Percentiles rank a stretch among this genome's conserved stretches.
These are phyloP conservation scores for Sporothrix brasiliensis DNA, from an alignment of 2,329 filamentous ascomycete genomes.

Conservation along the genomic window DNA sequence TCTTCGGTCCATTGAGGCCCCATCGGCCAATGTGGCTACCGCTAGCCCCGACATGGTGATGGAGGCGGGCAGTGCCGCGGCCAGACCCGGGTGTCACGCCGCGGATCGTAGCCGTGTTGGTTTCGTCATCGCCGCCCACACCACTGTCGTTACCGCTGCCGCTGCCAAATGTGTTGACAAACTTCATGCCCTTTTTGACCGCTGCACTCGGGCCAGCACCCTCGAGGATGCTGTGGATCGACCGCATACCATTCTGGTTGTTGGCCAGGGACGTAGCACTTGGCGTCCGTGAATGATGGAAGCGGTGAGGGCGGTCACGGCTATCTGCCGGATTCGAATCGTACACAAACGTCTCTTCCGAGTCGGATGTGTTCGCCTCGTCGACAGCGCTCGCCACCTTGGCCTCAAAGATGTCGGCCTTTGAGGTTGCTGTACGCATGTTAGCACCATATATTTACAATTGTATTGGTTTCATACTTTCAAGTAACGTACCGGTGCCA, in stretches of 20 bases:
- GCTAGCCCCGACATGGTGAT: constrained; percentile 60
- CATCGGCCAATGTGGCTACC: constrained; percentile 64
- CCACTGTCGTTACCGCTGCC: constrained; percentile 58
- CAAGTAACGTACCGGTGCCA: constrained; percentile 67
- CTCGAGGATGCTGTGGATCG: constrained; percentile 70
- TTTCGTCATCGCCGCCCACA: constrained; percentile 68
- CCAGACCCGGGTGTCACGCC: constrained; percentile 64
- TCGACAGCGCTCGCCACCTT: constrained; percentile 96
- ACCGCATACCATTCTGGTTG: constrained; percentile 62
- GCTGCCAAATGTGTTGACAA: constrained; percentile 76
- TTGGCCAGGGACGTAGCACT: constrained; percentile 85
- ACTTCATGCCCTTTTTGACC: constrained; percentile 94
- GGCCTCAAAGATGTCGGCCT: constrained; percentile 97
- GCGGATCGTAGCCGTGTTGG: constrained; percentile 60
- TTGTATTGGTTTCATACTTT: not conserved
- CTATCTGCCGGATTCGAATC: constrained; percentile 88
- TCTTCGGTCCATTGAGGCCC: constrained; percentile 68
- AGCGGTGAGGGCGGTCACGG: constrained; percentile 67
- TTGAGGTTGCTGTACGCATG: constrained; percentile 71
- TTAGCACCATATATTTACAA: not conserved
- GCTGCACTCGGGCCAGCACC: constrained; percentile 51
- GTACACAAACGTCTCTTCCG: constrained; percentile 98
- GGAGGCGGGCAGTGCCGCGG: constrained; percentile 70
- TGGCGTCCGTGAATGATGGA: constrained; percentile 81
- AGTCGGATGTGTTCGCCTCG: constrained; percentile 94